Percentiles rank a stretch among this genome's conserved stretches.
Evolutionary conservation across 805 yeast genomes (phyloP).

Genomic region (Schizosaccharomyces lindneri): DNA sequence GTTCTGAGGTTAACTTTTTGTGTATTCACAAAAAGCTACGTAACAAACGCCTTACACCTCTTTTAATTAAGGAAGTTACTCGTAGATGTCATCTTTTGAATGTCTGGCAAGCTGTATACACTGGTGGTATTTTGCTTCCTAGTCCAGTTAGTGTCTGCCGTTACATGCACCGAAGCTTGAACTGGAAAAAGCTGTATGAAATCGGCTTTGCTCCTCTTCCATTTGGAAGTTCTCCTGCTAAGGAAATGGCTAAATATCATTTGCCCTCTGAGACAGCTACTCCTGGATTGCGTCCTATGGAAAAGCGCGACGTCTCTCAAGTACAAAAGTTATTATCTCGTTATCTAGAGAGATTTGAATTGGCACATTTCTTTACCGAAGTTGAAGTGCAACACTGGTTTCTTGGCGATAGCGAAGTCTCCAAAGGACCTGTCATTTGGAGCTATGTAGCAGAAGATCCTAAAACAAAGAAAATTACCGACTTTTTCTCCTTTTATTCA

Average conservation of each 20-base stretch:
- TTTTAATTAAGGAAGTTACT: constrained; percentile 78
- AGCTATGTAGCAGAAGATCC: constrained; percentile 46
- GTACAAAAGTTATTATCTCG: constrained; percentile 32
- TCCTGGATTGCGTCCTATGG: constrained; percentile 34
- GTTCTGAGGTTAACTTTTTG: constrained; percentile 79
- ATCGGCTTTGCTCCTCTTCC: constrained; percentile 79
- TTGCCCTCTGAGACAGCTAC: constrained; percentile 27
- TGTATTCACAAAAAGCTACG: constrained; percentile 86
- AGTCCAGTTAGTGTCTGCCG: constrained; percentile 76
- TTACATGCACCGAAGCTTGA: constrained; percentile 78
- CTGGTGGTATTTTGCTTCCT: constrained; percentile 79
- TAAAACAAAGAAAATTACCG: constrained; percentile 38
- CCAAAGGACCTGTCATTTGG: constrained; percentile 32
- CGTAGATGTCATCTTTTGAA: constrained; percentile 63
- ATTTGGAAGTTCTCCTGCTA: constrained; percentile 34
- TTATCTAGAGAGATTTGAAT: constrained; percentile 47
- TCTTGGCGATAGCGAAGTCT: constrained; percentile 17
- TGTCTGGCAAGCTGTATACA: constrained; percentile 89
- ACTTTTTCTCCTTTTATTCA: constrained; percentile 70
- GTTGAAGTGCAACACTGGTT: constrained; percentile 68
- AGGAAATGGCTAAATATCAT: constrained; percentile 37
- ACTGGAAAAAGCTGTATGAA: constrained; percentile 72
- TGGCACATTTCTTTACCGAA: constrained; percentile 41
- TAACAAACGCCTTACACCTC: constrained; percentile 83
- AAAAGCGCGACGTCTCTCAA: constrained; percentile 33